Percentiles rank a stretch among this genome's conserved stretches.
Conservation (phyloP, 345 rosid species). For the Mercurialis annua region DNA sequence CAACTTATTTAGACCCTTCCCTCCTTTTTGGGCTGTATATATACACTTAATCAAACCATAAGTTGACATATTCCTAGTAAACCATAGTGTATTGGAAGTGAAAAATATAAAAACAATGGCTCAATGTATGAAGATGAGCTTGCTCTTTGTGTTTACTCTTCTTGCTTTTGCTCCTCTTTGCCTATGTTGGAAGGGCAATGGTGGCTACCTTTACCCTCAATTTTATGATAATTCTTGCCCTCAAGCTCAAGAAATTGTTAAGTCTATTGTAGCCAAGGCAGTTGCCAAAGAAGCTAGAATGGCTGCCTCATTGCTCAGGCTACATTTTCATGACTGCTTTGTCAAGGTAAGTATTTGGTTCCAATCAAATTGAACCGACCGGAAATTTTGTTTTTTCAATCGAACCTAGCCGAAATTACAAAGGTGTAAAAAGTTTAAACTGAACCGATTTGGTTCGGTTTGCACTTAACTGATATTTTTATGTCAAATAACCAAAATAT, state of each 20-base stretch:
- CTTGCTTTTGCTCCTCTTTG: constrained; percentile 49
- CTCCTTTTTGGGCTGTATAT: constrained; percentile 30
- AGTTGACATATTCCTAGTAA: constrained; percentile 1
- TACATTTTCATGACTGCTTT: constrained; percentile 35
- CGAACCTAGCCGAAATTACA: no score
- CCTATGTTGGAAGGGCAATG: constrained; percentile 29
- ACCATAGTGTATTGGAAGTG: constrained; percentile 17
- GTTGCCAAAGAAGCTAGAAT: constrained; percentile 29
- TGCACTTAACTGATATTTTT: no score
- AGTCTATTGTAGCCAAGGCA: constrained; percentile 32
- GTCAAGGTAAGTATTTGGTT: constrained; percentile 33
- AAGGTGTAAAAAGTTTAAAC: no score
- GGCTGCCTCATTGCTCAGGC: constrained; percentile 36
- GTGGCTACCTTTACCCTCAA: constrained; percentile 34
- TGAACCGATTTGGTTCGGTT: no score
- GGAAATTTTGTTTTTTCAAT: no score
- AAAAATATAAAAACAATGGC: constrained; percentile 31
- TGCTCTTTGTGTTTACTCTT: constrained; percentile 33
- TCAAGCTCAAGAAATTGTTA: constrained; percentile 22
- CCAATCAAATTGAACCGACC: no score
- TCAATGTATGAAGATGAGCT: constrained; percentile 23
- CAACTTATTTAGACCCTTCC: constrained; percentile 23
- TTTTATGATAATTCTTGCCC: constrained; percentile 32
- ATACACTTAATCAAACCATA: constrained; percentile 17
- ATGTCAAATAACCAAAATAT: no score